These are phyloP conservation scores for Tremella fuciformis DNA, from an alignment of 768 basidiomycete species.

Conservation along the genomic window DNA sequence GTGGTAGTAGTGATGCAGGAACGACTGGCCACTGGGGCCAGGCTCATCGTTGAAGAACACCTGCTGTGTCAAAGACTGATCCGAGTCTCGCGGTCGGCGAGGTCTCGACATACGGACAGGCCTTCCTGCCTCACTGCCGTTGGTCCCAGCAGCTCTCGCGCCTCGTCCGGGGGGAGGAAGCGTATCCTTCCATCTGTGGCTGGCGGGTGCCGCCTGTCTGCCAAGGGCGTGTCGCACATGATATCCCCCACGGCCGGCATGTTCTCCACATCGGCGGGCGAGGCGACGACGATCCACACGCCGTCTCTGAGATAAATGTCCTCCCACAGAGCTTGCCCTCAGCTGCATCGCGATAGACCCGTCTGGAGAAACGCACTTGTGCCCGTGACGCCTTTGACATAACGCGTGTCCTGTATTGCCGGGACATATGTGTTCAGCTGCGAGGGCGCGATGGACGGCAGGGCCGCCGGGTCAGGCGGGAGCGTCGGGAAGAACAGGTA, in stretches of 20 bases:
- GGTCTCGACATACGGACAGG: conserved; percentile 36
- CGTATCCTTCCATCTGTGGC: conserved; percentile 27
- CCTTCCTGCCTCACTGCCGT: conserved; percentile 29
- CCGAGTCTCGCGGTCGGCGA: not conserved
- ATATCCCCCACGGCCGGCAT: conserved; percentile 27
- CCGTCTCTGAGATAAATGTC: conserved; percentile 39
- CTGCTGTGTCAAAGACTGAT: conserved; percentile 7
- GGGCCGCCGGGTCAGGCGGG: no score
- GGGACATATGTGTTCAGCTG: not conserved
- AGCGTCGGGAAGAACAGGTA: no score
- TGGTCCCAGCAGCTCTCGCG: conserved; percentile 20
- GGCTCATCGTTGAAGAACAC: conserved; percentile 41
- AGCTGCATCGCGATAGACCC: not conserved
- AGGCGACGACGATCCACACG: conserved; percentile 26
- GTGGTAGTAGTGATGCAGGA: conserved; percentile 42
- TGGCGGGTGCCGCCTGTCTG: conserved; percentile 19
- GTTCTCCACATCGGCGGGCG: conserved; percentile 6
- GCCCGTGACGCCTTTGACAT: conserved; percentile 29
- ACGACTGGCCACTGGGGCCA: conserved; percentile 22
- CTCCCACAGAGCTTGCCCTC: conserved; percentile 9
- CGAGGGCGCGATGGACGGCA: no score
- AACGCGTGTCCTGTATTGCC: conserved; percentile 19
- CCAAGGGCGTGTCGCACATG: conserved; percentile 24
- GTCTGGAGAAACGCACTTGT: conserved; percentile 24
- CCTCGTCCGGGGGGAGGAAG: conserved; percentile 18